Evolutionary conservation across 1,139 yeast species (phyloP).

Genomic region (Magnusiomyces tetraspermus): DNA sequence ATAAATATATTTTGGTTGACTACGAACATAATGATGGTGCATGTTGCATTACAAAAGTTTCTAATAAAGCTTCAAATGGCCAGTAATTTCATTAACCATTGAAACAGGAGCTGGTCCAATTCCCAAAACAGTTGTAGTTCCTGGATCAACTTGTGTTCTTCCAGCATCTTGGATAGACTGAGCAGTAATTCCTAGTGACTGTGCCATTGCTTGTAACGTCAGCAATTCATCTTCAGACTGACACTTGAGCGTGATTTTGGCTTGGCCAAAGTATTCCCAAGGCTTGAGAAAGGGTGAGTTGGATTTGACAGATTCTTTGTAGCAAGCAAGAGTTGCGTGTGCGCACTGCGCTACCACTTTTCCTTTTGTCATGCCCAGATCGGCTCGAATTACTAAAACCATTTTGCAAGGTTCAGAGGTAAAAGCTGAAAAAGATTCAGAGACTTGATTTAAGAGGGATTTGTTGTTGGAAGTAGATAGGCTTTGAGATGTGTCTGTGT

Average conservation of each 20-base stretch:
- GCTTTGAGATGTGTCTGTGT: no score
- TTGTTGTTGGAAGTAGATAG: no score
- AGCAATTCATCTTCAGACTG: conserved; percentile 64
- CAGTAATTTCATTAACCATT: conserved; percentile 71
- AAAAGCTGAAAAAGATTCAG: conserved; percentile 27
- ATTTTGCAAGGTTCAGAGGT: conserved; percentile 71
- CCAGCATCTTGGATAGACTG: conserved; percentile 92
- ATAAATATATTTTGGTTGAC: neutral
- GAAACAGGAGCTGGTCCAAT: conserved; percentile 96
- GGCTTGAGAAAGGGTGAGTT: conserved; percentile 38
- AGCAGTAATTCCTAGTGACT: conserved; percentile 68
- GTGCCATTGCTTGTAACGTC: conserved; percentile 68
- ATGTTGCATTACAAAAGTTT: no score
- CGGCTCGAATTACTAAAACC: conserved; percentile 84
- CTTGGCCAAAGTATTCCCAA: conserved; percentile 85
- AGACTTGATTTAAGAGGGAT: conserved; percentile 12
- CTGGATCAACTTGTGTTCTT: conserved; percentile 89
- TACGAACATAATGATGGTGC: no score
- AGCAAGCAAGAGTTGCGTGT: conserved; percentile 90
- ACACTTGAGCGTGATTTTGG: conserved; percentile 85
- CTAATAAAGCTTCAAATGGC: conserved; percentile 64
- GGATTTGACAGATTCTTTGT: conserved; percentile 51
- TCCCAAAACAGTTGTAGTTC: conserved; percentile 90
- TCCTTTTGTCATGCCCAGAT: conserved; percentile 88
- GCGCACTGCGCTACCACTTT: conserved; percentile 96